Base-by-base conservation (phyloP, 2,329 filamentous ascomycete species). In the Dothistroma septosporum region DNA sequence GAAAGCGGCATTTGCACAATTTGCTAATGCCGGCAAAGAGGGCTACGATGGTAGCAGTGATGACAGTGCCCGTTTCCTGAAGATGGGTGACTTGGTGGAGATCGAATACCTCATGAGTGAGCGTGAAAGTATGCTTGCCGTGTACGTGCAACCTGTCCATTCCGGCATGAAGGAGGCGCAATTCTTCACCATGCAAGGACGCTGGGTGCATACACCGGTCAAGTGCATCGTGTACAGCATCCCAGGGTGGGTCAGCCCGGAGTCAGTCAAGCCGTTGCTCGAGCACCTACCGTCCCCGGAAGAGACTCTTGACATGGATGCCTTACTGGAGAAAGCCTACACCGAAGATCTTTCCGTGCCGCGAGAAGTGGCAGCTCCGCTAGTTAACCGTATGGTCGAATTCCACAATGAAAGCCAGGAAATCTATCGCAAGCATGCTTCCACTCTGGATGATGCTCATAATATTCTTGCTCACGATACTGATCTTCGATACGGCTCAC, bases 81-180 rank as follows among this genome's bases (percentile, higher is more conserved):
- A 74, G 31, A 73, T 73, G 46, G 79, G 79, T 41, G 80, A 83
- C 62, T 72, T 83, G n/a, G 78, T 82, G 11, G 80, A 83, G 62
- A 61, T 80, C 0, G 69, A 71, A 61, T 76, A 64, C 32, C 28
- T 62, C 9, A 49, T 46, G 53, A 72, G 62, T 41, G 73, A 68
- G 67, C 67, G 68, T 21, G 76, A 78, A 57, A 74, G 75, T n/a
- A 70, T 80, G 14, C 71, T 84, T 52, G 81, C 77, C 4, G 77
- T 84, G 31, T 83, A 78, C 62, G 73, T 83, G 77, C 22, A 65
- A 63, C 16, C 50, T 61, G 1, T 60, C 41, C 22, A 56, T 49
- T n/a, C 31, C 16, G 1, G 12, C 50, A 16, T 58, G 7, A 73
- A 71, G 1, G 64, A 75, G 31, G 74, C 72, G 37, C 82, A 84